Percentiles rank a stretch among this genome's conserved stretches.
phyloP scores from a whole-genome alignment of 2,329 filamentous ascomycete genomes.

The Cladophialophora bantiana region DNA sequence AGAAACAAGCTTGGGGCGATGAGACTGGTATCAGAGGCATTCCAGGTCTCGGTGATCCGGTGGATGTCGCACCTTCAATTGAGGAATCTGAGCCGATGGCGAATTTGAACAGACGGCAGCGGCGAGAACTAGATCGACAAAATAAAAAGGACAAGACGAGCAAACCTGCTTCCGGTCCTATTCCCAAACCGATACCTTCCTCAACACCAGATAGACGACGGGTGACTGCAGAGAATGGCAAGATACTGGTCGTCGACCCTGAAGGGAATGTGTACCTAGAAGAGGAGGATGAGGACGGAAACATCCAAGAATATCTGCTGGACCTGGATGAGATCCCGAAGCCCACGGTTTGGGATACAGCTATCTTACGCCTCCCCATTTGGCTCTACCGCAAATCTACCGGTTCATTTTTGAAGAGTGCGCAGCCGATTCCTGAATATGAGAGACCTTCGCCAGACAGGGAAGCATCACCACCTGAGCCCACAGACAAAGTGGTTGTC shows the following conservation, averaged over 20 bases:
- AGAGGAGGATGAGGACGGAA: slow-evolving; percentile 85
- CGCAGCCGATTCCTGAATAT: slow-evolving; percentile 19
- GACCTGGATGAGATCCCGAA: slow-evolving; percentile 83
- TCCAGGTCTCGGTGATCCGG: slow-evolving; percentile 65
- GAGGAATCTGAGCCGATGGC: slow-evolving; percentile 57
- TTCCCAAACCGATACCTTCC: slow-evolving; percentile 61
- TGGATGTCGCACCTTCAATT: slow-evolving; percentile 47
- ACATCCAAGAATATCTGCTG: slow-evolving; percentile 80
- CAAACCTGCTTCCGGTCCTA: slow-evolving; percentile 49
- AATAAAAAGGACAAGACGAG: slow-evolving; percentile 67
- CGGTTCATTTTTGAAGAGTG: slow-evolving; percentile 59
- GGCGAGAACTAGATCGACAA: slow-evolving; percentile 86
- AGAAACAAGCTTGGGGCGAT: slow-evolving; percentile 88
- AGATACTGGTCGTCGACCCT: slow-evolving; percentile 90
- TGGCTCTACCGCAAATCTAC: slow-evolving; percentile 70
- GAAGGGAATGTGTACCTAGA: slow-evolving; percentile 94
- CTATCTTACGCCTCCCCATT: slow-evolving; percentile 77
- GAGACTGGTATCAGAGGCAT: slow-evolving; percentile 71
- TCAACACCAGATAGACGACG: slow-evolving; percentile 78
- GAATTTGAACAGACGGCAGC: slow-evolving; percentile 82
- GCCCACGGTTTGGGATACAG: slow-evolving; percentile 82
- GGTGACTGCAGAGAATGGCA: slow-evolving; percentile 92
- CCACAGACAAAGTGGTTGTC: slow-evolving; percentile 12
- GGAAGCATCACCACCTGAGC: slow-evolving; percentile 20
- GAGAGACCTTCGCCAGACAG: slow-evolving; percentile 11